Conservation (phyloP, 2,329 filamentous ascomycete species). For the Alternaria novae-zelandiae region DNA sequence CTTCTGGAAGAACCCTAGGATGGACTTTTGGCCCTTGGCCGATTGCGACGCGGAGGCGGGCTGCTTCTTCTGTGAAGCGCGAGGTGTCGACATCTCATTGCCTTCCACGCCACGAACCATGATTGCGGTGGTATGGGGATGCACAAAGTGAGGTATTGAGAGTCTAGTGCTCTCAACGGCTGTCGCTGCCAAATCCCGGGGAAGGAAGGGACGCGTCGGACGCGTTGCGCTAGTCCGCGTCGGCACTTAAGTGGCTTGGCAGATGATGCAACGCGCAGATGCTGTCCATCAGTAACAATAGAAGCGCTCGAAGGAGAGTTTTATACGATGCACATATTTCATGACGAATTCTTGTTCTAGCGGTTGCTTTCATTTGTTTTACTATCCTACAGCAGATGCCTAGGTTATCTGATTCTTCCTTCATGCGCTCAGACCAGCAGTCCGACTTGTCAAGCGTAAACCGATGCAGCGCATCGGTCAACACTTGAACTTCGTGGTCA, state of each 20-base stretch:
- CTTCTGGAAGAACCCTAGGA: constrained; percentile 80
- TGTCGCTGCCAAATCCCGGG: neutral
- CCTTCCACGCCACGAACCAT: constrained; percentile 57
- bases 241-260: constrained; percentile 7
- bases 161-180: neutral
- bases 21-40: constrained; percentile 70
- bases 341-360: neutral
- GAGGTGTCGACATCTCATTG: constrained; percentile 55
- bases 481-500: neutral
- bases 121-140: neutral
- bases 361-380: neutral
- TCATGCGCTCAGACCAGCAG: neutral
- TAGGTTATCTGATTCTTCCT: neutral
- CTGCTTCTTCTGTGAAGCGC: constrained; percentile 55
- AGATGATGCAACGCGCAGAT: neutral
- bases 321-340: neutral
- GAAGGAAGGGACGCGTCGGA: constrained; percentile 12
- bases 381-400: neutral
- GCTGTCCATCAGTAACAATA: neutral
- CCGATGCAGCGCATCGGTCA: neutral
- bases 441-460: neutral
- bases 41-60: constrained; percentile 55
- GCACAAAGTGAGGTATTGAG: neutral
- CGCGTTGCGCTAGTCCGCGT: constrained; percentile 9
- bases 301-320: neutral